Base-by-base conservation (phyloP, 768 basidiomycete species). In the Psilocybe sp. region DNA sequence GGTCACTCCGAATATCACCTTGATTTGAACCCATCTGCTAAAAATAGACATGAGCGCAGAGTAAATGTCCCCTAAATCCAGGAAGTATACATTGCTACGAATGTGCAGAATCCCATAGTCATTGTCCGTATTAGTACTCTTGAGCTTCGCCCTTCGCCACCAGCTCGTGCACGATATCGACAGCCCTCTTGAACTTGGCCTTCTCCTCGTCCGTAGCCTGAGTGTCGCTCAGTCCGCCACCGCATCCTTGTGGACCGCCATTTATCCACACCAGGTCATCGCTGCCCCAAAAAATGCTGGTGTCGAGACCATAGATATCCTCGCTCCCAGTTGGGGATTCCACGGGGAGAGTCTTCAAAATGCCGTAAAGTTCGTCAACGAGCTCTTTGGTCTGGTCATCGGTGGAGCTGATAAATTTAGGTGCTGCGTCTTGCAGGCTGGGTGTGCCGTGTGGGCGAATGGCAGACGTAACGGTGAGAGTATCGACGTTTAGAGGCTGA, bases 301-400 rank as follows among this genome's bases (percentile, higher is more conserved):
- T 84, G 62, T 88, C 74, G 54, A 81, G 53, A 1, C 83, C 84
- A 55, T 92, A 92, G 46, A 90, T 83, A 60, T 92, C 88, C 64
- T 86, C 70, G 40, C 78, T 80, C 1, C 84, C 85, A 0, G 77
- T 76, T 23, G 82, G 79, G 1, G 57, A 41, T 60, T 82, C 81
- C 1, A 69, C 77, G 3, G 85, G 87, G 34, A 89, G 55, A 0
- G 60, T 56, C 61, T 81, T 80, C 49, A 92, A 65, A 64, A 90
- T 85, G 4, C 16, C 40, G 34, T 83, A 69, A 31, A 92, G 73
- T 60, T 85, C 85, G 18, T 75, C 71, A 40, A 88, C 64, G 44
- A 83, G 78, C 1, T 62, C 57, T 9, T 61, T 44, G n/a, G 65
- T 67, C 50, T 70, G 57, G 3, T 62, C 56, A 6, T 74, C 62